A percentile compares a stretch with the other conserved stretches of the same genome.
These are phyloP conservation scores for Oryza officinalis DNA, from an alignment of 176 grass and related monocot species.

Conservation along the genomic window DNA sequence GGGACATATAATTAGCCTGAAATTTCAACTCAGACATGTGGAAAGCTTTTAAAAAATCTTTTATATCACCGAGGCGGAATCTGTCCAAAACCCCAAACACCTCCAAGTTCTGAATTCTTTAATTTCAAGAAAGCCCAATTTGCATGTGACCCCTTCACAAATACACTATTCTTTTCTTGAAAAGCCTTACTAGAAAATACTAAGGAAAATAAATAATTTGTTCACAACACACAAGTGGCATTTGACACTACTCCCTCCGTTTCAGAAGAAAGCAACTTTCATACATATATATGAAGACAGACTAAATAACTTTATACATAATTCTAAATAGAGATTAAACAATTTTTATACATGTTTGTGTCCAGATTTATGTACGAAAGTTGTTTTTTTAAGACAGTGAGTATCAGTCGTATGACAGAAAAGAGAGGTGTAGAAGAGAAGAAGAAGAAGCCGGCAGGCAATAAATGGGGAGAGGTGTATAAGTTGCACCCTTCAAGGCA, in stretches of 20 bases:
- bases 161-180: neutral
- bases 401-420: neutral
- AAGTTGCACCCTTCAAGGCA: neutral
- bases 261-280: too few species aligned
- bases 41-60: neutral
- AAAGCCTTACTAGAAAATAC: neutral
- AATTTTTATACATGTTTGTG: too few species aligned
- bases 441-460: slow-evolving; percentile 1
- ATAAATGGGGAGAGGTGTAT: slow-evolving; percentile 36
- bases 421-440: neutral
- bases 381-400: too few species aligned
- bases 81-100: neutral
- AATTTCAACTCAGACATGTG: neutral
- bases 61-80: neutral
- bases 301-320: too few species aligned
- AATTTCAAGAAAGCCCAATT: neutral
- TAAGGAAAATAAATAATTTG: neutral
- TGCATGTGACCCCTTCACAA: neutral
- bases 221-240: neutral
- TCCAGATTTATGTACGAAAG: too few species aligned
- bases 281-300: too few species aligned
- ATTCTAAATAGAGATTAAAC: too few species aligned
- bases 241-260: neutral
- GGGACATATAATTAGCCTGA: neutral
- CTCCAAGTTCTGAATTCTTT: neutral